Base-by-base conservation (phyloP, 2,329 filamentous ascomycete species). In the Sporothrix dimorphospora region DNA sequence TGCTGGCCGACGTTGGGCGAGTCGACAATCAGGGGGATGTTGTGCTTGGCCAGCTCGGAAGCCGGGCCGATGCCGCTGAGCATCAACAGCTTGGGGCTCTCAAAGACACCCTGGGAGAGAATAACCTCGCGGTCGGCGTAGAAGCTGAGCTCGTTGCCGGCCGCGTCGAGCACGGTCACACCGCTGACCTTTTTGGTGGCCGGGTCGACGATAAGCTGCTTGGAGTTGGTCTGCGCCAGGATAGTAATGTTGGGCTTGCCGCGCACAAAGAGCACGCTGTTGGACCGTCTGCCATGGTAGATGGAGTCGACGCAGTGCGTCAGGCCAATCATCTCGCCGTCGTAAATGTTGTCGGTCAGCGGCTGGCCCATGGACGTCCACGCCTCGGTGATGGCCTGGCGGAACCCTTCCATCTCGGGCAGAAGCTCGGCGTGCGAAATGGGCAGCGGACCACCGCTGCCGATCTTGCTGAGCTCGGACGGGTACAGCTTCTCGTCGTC, bases 21-120 rank as follows among this genome's bases (percentile, higher is more conserved):
- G 73, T 91, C 83, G 4, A 85, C 81, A 21, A 90, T 75, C 0
- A 87, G 80, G 1, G 82, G 77, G 74, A 91, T 91, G n/a, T 82
- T 79, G 76, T 87, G 84, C 69, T 82, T 81, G 24, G 82, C 74
- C 6, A 92, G 83, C 75, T 89, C 85, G 0, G 81, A 77, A 12
- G 79, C 76, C 0, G 88, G 88, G 0, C 90, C 90, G 45, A 92
- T 84, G n/a, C 90, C 90, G 69, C 84, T 87, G 1, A 91, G 84
- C 80, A 90, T 88, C 14, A 92, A 85, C 2, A 92, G 80, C 78
- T 92, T 89, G 7, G 89, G 89, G 1, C 86, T 86, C 80, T 91
- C 89, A 79, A 87, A 91, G 0, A 87, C 85, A 21, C 89, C 89
- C 19, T 80, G 78, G 0, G 82, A 82, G 3, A 87, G 78, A 11